Evolutionary conservation across 768 basidiomycete species (phyloP).

Genomic region (Suillus bovinus): DNA sequence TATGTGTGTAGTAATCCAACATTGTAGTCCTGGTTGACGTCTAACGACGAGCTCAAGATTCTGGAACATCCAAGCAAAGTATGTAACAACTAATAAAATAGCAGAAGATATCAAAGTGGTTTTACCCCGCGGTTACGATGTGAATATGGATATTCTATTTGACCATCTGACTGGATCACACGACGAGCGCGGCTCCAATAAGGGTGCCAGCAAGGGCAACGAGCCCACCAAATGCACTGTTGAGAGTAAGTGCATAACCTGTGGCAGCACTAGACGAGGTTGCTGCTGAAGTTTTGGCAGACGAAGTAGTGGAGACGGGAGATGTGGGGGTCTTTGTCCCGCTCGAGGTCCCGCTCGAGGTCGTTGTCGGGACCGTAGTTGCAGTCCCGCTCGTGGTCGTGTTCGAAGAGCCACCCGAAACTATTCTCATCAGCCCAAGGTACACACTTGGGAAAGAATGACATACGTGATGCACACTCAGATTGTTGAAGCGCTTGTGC

Average conservation of each 20-base stretch:
- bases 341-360: not conserved
- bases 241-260: slow-evolving; percentile 18
- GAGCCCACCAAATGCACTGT: slow-evolving; percentile 20
- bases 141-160: no score
- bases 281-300: not conserved
- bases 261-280: slow-evolving; percentile 19
- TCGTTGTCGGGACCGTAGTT: not conserved
- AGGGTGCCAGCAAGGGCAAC: slow-evolving; percentile 28
- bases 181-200: slow-evolving; percentile 25
- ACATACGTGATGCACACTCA: slow-evolving; percentile 34
- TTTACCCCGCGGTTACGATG: not conserved
- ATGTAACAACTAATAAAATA: not conserved
- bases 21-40: not conserved
- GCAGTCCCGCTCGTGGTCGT: not conserved
- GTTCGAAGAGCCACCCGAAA: not conserved
- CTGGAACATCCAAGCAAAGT: not conserved
- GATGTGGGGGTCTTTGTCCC: not conserved
- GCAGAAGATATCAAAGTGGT: not conserved
- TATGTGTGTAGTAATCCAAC: not conserved
- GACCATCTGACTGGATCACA: slow-evolving; percentile 13
- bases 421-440: slow-evolving; percentile 7
- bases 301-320: not conserved
- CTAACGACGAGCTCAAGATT: not conserved
- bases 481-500: slow-evolving; percentile 32
- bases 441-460: not conserved